Percentiles rank a stretch among this genome's conserved stretches.
Evolutionary conservation across 345 rosid genomes (phyloP).

Genomic region (Camelina hispida): DNA sequence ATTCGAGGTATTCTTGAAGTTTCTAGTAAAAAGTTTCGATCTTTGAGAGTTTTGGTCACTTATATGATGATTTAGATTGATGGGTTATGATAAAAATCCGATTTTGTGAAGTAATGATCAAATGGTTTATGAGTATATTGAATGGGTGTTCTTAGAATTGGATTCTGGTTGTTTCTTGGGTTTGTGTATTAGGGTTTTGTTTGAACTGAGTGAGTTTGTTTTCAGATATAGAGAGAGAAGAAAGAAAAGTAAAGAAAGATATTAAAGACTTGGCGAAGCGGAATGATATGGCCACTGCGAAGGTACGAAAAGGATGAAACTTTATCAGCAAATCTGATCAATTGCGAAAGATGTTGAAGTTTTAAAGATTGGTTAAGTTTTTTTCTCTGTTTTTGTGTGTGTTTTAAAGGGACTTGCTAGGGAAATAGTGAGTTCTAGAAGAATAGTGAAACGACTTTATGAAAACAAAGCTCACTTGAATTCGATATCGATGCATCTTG

Average conservation of each 20-base stretch:
- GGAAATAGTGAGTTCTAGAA: conserved; percentile 71
- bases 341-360: neutral
- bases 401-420: conserved; percentile 68
- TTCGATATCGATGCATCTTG: conserved; percentile 85
- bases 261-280: conserved; percentile 74
- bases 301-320: conserved; percentile 48
- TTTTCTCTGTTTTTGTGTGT: conserved; percentile 12
- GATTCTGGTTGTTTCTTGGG: neutral
- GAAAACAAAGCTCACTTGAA: conserved; percentile 83
- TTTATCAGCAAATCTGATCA: neutral
- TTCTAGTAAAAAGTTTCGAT: neutral
- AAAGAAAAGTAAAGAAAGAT: conserved; percentile 70
- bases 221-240: conserved; percentile 80
- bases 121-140: neutral
- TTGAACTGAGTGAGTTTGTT: neutral
- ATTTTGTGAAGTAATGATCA: neutral
- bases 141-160: neutral
- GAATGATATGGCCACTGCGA: conserved; percentile 74
- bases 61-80: conserved; percentile 3
- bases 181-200: too few species aligned
- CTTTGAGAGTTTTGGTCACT: neutral
- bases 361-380: neutral
- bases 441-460: conserved; percentile 65
- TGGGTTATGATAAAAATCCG: neutral
- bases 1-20: conserved; percentile 52